Evolutionary conservation across 2,329 filamentous ascomycete genomes (phyloP).

Genomic region (Claviceps digitariae): DNA sequence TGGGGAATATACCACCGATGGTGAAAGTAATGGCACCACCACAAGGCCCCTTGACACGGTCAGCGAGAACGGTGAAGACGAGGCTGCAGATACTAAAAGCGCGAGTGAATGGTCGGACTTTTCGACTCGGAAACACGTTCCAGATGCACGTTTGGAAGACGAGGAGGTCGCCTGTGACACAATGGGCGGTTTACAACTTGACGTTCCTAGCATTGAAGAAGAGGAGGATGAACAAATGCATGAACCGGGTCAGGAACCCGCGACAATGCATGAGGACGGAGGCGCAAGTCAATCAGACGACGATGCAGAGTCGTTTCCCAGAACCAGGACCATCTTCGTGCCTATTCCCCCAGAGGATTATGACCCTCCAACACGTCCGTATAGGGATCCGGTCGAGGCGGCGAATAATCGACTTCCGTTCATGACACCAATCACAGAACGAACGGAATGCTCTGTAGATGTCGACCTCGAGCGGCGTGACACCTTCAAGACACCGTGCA

Average conservation of each 20-base stretch:
- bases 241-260: conserved; percentile 15
- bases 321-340: conserved; percentile 54
- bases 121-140: conserved; percentile 57
- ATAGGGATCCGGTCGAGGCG: conserved; percentile 63
- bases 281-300: conserved; percentile 28
- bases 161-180: conserved; percentile 17
- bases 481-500: conserved; percentile 67
- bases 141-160: conserved; percentile 25
- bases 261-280: conserved; percentile 21
- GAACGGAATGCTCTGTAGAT: conserved; percentile 78
- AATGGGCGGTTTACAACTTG: conserved; percentile 12
- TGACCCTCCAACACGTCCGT: conserved; percentile 63
- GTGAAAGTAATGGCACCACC: conserved; percentile 71
- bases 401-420: conserved; percentile 90
- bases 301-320: conserved; percentile 28
- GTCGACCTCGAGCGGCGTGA: conserved; percentile 45
- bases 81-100: conserved; percentile 45
- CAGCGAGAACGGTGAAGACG: conserved; percentile 30
- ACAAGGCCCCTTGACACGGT: conserved; percentile 47
- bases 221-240: background rate
- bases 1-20: conserved; percentile 69
- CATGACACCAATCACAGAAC: conserved; percentile 97
- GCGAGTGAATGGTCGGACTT: conserved; percentile 85
- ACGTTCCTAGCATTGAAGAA: background rate
- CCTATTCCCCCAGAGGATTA: conserved; percentile 79